A percentile compares a stretch with the other conserved stretches of the same genome.
Evolutionary conservation across 768 basidiomycete genomes (phyloP).

Genomic region (Tulasnella sp.): DNA sequence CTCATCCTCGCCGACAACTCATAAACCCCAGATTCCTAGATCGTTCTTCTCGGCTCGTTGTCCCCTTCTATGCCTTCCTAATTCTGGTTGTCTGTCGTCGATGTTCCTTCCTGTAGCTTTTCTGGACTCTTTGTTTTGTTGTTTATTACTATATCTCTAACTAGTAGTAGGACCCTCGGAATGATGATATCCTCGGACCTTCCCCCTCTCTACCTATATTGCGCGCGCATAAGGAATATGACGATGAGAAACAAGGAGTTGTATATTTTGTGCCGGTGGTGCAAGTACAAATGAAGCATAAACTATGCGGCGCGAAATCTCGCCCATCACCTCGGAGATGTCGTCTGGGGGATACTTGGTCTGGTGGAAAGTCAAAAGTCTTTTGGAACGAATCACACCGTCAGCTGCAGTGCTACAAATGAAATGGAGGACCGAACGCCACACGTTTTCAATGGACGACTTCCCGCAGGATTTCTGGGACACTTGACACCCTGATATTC

Average conservation of each 20-base stretch:
- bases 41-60: not conserved
- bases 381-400: constrained; percentile 38
- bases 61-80: not conserved
- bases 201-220: not conserved
- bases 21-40: not conserved
- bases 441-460: too few relatives aligned
- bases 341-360: constrained; percentile 94
- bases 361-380: constrained; percentile 91
- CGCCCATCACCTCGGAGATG: constrained; percentile 90
- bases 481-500: too few relatives aligned
- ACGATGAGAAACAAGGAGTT: not conserved
- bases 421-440: too few relatives aligned
- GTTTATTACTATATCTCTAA: not conserved
- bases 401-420: too few relatives aligned
- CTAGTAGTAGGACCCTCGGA: not conserved
- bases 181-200: not conserved
- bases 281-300: not conserved
- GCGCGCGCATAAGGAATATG: not conserved
- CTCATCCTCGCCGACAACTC: not conserved
- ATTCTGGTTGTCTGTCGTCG: not conserved
- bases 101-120: not conserved
- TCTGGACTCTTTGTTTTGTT: not conserved
- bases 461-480: too few relatives aligned
- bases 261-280: not conserved
- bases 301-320: not conserved